A percentile compares a stretch with the other conserved stretches of the same genome.
These are phyloP conservation scores for Paramecium primaurelia DNA, from an alignment of 73 alveolate genomes.

Conservation along the genomic window DNA sequence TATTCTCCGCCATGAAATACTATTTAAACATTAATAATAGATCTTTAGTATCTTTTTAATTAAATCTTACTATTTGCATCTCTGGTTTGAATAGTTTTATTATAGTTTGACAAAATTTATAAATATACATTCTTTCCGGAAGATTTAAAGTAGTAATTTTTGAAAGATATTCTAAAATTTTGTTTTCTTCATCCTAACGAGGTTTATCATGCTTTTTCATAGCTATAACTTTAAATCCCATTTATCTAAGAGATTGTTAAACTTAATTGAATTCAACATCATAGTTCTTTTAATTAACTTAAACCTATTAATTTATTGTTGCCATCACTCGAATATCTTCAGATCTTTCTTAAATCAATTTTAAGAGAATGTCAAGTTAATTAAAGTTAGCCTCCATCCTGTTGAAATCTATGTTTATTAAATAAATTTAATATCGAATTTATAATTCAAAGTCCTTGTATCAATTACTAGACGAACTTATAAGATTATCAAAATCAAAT, in stretches of 20 bases:
- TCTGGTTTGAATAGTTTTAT: conserved; percentile 33
- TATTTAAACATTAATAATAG: conserved; percentile 15
- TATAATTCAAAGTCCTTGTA: background rate
- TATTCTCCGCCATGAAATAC: conserved; percentile 37
- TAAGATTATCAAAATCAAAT: background rate
- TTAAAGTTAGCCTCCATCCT: conserved; percentile 30
- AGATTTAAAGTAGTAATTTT: background rate
- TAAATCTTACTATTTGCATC: conserved; percentile 30
- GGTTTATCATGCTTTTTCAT: conserved; percentile 38
- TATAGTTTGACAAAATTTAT: background rate
- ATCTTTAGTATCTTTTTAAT: conserved; percentile 28
- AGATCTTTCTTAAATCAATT: background rate
- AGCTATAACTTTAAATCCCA: conserved; percentile 41
- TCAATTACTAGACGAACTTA: background rate
- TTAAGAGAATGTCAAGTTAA: background rate
- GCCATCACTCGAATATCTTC: conserved; percentile 19
- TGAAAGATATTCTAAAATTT: background rate
- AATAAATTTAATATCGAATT: background rate
- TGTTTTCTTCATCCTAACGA: conserved; percentile 27
- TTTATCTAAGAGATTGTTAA: background rate
- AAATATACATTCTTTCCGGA: conserved; percentile 15
- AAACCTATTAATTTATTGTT: background rate
- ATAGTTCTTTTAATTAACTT: background rate
- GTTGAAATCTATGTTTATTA: background rate
- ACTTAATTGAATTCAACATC: conserved; percentile 5